Percentiles rank a stretch among this genome's conserved stretches.
These are phyloP conservation scores for Trichomonascus vanleenenianus DNA, from an alignment of 805 yeast species.

Conservation along the genomic window DNA sequence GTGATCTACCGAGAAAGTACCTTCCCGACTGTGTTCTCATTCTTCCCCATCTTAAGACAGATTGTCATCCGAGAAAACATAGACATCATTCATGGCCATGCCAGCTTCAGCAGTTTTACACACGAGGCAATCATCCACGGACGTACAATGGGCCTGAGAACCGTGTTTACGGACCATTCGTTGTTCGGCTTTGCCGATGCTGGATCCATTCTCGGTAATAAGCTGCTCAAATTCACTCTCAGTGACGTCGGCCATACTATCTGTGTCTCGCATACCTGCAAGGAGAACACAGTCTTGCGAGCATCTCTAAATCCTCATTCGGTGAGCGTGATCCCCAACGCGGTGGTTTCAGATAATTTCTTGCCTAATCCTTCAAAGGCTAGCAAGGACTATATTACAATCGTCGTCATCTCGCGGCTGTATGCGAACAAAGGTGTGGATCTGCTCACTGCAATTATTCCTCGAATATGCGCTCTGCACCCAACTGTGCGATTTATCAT, in stretches of 20 bases:
- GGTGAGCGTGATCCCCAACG: conserved; percentile 93
- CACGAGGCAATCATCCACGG: conserved; percentile 92
- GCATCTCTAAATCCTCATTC: conserved; percentile 70
- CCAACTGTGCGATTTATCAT: conserved; percentile 67
- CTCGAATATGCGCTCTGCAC: conserved; percentile 61
- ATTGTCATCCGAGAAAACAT: conserved; percentile 79
- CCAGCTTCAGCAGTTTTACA: conserved; percentile 75
- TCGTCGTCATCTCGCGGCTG: conserved; percentile 83
- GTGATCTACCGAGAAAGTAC: conserved; percentile 79
- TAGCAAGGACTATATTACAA: conserved; percentile 48
- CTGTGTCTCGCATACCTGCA: conserved; percentile 95
- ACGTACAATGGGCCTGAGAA: conserved; percentile 81
- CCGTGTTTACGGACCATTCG: conserved; percentile 95
- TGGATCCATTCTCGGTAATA: conserved; percentile 78
- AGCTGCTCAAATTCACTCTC: conserved; percentile 71
- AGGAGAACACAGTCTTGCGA: conserved; percentile 87
- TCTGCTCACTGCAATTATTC: conserved; percentile 73
- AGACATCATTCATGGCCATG: conserved; percentile 93
- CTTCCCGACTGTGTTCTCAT: conserved; percentile 81
- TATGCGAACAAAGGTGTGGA: conserved; percentile 98
- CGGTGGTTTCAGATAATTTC: conserved; percentile 84
- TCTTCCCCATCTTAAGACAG: conserved; percentile 78
- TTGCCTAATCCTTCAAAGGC: conserved; percentile 30
- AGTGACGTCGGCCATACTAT: conserved; percentile 87
- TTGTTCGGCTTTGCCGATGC: conserved; percentile 88